These are phyloP conservation scores for Xylogone sp. DNA, from an alignment of 2,329 filamentous ascomycete species.

Conservation along the genomic window DNA sequence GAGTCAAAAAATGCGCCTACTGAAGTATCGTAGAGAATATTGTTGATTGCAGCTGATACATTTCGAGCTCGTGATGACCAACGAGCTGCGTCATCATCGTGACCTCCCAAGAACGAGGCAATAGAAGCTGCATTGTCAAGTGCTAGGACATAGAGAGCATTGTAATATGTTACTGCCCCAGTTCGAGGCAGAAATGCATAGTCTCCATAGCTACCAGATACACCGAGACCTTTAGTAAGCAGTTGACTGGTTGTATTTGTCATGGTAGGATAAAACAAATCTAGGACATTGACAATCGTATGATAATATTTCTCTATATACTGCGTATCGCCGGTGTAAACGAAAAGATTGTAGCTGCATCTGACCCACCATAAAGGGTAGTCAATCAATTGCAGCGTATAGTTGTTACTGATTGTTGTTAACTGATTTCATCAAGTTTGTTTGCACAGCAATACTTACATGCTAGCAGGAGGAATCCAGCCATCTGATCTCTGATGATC, in stretches of 20 bases:
- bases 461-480: slow-evolving; percentile 51
- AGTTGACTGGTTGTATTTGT: slow-evolving; percentile 36
- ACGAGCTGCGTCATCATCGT: slow-evolving; percentile 30
- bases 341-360: slow-evolving; percentile 42
- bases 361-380: slow-evolving; percentile 52
- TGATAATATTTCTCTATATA: slow-evolving; percentile 40
- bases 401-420: slow-evolving; percentile 32
- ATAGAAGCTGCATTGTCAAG: slow-evolving; percentile 40
- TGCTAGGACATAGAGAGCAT: slow-evolving; percentile 45
- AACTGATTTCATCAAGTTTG: too few relatives aligned
- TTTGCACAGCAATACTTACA: slow-evolving; percentile 29
- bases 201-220: slow-evolving; percentile 40
- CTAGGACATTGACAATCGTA: slow-evolving; percentile 36
- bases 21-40: slow-evolving; percentile 33
- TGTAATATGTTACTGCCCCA: slow-evolving; percentile 49
- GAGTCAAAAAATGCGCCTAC: slow-evolving; percentile 45
- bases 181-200: slow-evolving; percentile 46
- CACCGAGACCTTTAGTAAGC: slow-evolving; percentile 34
- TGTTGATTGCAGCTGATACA: slow-evolving; percentile 33
- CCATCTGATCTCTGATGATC: slow-evolving; percentile 46
- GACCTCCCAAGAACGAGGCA: slow-evolving; percentile 28
- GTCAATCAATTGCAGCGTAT: slow-evolving; percentile 45
- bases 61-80: slow-evolving; percentile 36
- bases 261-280: slow-evolving; percentile 41
- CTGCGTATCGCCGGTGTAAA: slow-evolving; percentile 43